A percentile compares a stretch with the other conserved stretches of the same genome.
phyloP scores from a whole-genome alignment of 2,329 filamentous ascomycete genomes.

The Lachnellula suecica region DNA sequence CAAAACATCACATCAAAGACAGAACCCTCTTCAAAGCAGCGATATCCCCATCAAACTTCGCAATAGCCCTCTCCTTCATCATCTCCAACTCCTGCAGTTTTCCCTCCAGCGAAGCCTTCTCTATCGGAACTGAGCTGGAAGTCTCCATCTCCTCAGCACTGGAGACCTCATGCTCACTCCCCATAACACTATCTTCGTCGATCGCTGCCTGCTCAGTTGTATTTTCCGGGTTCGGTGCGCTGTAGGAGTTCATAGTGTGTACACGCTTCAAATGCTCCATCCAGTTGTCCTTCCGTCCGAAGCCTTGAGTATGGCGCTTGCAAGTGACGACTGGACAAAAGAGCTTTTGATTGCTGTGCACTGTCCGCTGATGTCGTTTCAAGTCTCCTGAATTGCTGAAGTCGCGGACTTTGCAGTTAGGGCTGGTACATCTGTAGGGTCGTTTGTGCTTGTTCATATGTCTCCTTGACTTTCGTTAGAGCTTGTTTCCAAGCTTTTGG shows the following conservation, averaged over 20 bases:
- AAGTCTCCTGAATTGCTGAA: conserved; percentile 11
- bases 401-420: conserved; percentile 6
- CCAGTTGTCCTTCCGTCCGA: conserved; percentile 13
- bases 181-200: neutral
- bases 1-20: conserved; percentile 5
- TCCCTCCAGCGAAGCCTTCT: conserved; percentile 1
- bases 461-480: neutral
- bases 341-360: conserved; percentile 7
- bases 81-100: conserved; percentile 13
- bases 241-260: neutral
- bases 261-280: conserved; percentile 11
- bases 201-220: too few relatives aligned
- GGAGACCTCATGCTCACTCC: neutral
- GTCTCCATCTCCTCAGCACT: neutral
- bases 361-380: conserved; percentile 9
- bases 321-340: conserved; percentile 9
- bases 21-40: conserved; percentile 14
- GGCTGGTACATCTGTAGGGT: conserved; percentile 10
- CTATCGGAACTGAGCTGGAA: neutral
- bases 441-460: conserved; percentile 15
- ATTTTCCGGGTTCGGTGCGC: neutral
- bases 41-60: conserved; percentile 14
- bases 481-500: too few relatives aligned
- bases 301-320: conserved; percentile 5
- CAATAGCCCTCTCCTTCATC: conserved; percentile 4